Evolutionary conservation across 208 protist species (phyloP).

Genomic region (Trypanosoma avium): DNA sequence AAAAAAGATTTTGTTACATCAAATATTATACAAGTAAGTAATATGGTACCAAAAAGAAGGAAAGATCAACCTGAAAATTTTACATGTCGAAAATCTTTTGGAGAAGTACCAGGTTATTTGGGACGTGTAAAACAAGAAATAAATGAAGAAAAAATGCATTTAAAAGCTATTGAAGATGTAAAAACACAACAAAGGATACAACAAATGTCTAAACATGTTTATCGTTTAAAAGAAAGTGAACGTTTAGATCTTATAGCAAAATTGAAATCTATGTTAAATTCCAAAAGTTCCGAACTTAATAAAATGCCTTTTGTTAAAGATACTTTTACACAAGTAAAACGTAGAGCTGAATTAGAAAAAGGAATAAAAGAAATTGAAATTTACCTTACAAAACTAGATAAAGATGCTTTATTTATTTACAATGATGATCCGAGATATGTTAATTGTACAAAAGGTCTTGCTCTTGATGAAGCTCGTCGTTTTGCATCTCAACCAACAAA

Average conservation of each 20-base stretch:
- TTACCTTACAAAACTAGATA: slow-evolving; percentile 78
- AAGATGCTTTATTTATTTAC: slow-evolving; percentile 88
- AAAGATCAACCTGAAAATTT: slow-evolving; percentile 60
- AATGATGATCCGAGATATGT: slow-evolving; percentile 77
- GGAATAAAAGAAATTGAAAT: slow-evolving; percentile 75
- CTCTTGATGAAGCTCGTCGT: slow-evolving; percentile 63
- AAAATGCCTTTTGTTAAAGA: slow-evolving; percentile 88
- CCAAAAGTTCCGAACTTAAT: slow-evolving; percentile 65
- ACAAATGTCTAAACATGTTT: slow-evolving; percentile 59
- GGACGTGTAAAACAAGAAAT: slow-evolving; percentile 86
- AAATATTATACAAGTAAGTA: slow-evolving; percentile 93
- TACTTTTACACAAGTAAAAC: slow-evolving; percentile 60
- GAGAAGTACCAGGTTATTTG: slow-evolving; percentile 85
- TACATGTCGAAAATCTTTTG: slow-evolving; percentile 81
- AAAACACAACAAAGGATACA: slow-evolving; percentile 39
- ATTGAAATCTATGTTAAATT: slow-evolving; percentile 65
- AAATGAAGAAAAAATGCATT: slow-evolving; percentile 75
- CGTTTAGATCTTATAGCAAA: slow-evolving; percentile 59
- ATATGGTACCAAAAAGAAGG: slow-evolving; percentile 80
- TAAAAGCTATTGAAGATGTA: slow-evolving; percentile 64
- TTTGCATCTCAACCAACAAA: slow-evolving; percentile 7
- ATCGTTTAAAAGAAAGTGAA: slow-evolving; percentile 76
- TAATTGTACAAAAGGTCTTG: slow-evolving; percentile 74
- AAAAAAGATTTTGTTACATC: slow-evolving; percentile 91
- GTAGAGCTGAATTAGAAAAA: slow-evolving; percentile 67